These are phyloP conservation scores for Curvularia sp. DNA, from an alignment of 2,329 filamentous ascomycete species.

Conservation along the genomic window DNA sequence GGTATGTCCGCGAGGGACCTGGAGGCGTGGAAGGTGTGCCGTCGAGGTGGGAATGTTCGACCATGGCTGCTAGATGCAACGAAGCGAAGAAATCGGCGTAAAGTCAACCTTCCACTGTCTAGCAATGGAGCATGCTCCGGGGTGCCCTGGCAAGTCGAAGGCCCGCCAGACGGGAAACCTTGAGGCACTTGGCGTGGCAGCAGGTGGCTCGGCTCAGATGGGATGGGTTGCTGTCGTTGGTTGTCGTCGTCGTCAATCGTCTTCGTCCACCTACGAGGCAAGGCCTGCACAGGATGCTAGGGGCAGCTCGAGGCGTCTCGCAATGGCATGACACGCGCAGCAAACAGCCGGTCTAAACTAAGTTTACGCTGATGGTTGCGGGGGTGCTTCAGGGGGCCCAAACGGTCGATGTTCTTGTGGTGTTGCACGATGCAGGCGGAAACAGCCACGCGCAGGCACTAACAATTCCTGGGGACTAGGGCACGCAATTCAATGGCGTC, in stretches of 20 bases:
- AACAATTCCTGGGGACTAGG: slow-evolving; percentile 6
- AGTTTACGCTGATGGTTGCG: slow-evolving; percentile 25
- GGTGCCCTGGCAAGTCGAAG: slow-evolving; percentile 19
- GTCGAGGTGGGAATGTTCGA: slow-evolving; percentile 31
- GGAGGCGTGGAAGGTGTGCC: slow-evolving; percentile 43
- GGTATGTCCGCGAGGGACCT: slow-evolving; percentile 32
- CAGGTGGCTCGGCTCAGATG: slow-evolving; percentile 18
- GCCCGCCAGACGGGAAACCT: slow-evolving; percentile 16
- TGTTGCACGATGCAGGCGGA: slow-evolving; percentile 25
- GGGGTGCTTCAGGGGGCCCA: slow-evolving; percentile 25
- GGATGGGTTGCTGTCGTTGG: slow-evolving; percentile 13
- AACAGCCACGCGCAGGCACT: slow-evolving; percentile 27
- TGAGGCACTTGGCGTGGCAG: slow-evolving; percentile 17
- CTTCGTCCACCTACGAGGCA: neutral
- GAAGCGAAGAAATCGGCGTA: slow-evolving; percentile 27
- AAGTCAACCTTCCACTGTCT: slow-evolving; percentile 22
- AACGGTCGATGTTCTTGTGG: slow-evolving; percentile 26
- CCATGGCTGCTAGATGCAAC: slow-evolving; percentile 30
- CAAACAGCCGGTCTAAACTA: slow-evolving; percentile 27
- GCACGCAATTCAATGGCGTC: slow-evolving; percentile 12
- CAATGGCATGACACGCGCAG: slow-evolving; percentile 31
- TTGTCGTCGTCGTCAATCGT: neutral
- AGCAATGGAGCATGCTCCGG: slow-evolving; percentile 42
- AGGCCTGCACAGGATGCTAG: slow-evolving; percentile 12
- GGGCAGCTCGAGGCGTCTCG: slow-evolving; percentile 19